Evolutionary conservation across 2,329 filamentous ascomycete genomes (phyloP).

Genomic region (Epichloe sp.): DNA sequence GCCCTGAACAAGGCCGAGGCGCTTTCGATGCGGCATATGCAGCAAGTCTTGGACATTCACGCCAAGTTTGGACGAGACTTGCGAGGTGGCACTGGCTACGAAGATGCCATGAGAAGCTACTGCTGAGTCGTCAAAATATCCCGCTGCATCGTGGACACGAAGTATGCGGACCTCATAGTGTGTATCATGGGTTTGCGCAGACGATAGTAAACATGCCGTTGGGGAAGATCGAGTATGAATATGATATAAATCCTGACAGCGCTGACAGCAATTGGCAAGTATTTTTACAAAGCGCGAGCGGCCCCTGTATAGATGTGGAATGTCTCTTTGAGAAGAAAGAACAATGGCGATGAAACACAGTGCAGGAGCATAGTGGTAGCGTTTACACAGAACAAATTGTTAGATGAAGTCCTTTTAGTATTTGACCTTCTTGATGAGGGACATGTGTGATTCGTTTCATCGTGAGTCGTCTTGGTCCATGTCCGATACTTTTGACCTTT

Average conservation of each 20-base stretch:
- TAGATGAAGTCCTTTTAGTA: too few relatives aligned
- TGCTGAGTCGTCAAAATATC: conserved; percentile 25
- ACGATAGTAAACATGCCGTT: too few relatives aligned
- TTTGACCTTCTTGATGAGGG: too few relatives aligned
- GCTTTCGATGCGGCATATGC: conserved; percentile 68
- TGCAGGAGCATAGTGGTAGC: background rate
- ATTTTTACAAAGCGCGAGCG: background rate
- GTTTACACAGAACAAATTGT: background rate
- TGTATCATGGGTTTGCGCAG: background rate
- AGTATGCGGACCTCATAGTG: background rate
- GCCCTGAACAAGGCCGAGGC: conserved; percentile 61
- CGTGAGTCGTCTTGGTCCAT: too few relatives aligned
- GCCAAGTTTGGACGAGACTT: conserved; percentile 74
- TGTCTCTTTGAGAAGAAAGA: too few relatives aligned
- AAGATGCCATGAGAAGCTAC: conserved; percentile 77
- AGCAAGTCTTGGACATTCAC: conserved; percentile 70
- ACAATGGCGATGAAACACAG: background rate
- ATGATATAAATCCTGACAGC: background rate
- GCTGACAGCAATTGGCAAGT: background rate
- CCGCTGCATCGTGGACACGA: background rate
- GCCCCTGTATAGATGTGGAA: background rate
- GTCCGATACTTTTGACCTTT: too few relatives aligned
- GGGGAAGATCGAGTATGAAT: background rate
- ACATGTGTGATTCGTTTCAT: too few relatives aligned
- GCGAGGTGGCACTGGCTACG: conserved; percentile 65